A percentile compares a stretch with the other conserved stretches of the same genome.
Evolutionary conservation across 2,329 filamentous ascomycete species (phyloP).

Genomic region (Diaporthe amygdali): DNA sequence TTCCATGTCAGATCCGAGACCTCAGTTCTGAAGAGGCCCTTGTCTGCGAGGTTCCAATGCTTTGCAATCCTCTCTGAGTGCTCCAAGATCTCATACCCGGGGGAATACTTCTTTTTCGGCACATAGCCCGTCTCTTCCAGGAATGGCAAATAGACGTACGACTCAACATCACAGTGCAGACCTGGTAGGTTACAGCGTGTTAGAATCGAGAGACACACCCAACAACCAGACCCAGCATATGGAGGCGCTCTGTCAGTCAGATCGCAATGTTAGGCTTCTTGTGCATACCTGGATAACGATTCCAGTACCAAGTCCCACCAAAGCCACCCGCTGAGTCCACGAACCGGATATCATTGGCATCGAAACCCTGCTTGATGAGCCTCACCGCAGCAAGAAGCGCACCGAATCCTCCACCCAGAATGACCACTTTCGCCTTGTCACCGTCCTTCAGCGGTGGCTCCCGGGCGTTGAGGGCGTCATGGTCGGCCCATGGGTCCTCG

Average conservation of each 20-base stretch:
- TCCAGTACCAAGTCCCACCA: slow-evolving; percentile 10
- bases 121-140: slow-evolving; percentile 22
- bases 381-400: slow-evolving; percentile 39
- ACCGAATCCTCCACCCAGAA: slow-evolving; percentile 42
- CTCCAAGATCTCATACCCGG: slow-evolving; percentile 60
- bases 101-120: slow-evolving; percentile 54
- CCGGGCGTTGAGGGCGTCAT: slow-evolving; percentile 35
- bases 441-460: neutral
- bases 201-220: neutral
- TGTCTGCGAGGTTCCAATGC: neutral
- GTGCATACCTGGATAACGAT: neutral
- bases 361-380: slow-evolving; percentile 40
- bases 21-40: neutral
- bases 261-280: too few relatives aligned
- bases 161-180: slow-evolving; percentile 35
- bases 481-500: slow-evolving; percentile 42
- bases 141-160: slow-evolving; percentile 23
- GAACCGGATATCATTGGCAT: slow-evolving; percentile 41
- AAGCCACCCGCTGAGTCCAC: slow-evolving; percentile 10
- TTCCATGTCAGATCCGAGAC: neutral
- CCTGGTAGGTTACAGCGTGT: neutral
- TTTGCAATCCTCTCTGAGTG: neutral
- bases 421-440: neutral
- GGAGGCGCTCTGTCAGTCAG: too few relatives aligned
- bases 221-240: too few relatives aligned